Percentiles rank a stretch among this genome's conserved stretches.
These are phyloP conservation scores for Globisporangium parvum DNA, from an alignment of 352 stramenopile species.

Conservation along the genomic window DNA sequence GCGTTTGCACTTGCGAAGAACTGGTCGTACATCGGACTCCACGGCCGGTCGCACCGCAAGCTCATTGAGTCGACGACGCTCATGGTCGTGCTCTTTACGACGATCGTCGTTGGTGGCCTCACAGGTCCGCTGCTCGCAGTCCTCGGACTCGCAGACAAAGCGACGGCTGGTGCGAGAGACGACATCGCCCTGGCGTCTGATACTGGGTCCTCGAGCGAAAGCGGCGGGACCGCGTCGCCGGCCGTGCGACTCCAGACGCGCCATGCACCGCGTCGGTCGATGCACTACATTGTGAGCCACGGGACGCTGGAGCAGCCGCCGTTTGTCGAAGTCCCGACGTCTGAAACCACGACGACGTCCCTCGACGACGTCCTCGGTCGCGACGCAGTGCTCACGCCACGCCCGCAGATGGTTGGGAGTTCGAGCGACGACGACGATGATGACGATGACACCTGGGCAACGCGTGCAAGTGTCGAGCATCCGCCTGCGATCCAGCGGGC, in stretches of 20 bases:
- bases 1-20: constrained; percentile 89
- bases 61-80: constrained; percentile 85
- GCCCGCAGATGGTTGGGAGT: constrained; percentile 63
- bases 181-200: constrained; percentile 31
- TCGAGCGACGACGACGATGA: constrained; percentile 44
- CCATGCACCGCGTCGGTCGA: constrained; percentile 34
- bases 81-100: constrained; percentile 85
- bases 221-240: not conserved
- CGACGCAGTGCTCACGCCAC: constrained; percentile 50
- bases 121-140: constrained; percentile 61
- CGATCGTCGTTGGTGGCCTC: constrained; percentile 71
- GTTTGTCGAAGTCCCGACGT: constrained; percentile 19
- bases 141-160: constrained; percentile 34
- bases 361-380: constrained; percentile 25
- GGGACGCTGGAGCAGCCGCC: constrained; percentile 13
- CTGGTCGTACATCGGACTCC: constrained; percentile 71
- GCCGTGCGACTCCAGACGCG: constrained; percentile 16
- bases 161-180: constrained; percentile 14
- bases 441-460: constrained; percentile 12
- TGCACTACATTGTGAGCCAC: constrained; percentile 47
- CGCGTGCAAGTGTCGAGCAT: not conserved
- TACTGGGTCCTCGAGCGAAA: constrained; percentile 18
- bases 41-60: constrained; percentile 64
- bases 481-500: constrained; percentile 25
- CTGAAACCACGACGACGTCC: constrained; percentile 11